Base-by-base conservation (phyloP, 768 basidiomycete genomes). In the Albatrellus ellisii region DNA sequence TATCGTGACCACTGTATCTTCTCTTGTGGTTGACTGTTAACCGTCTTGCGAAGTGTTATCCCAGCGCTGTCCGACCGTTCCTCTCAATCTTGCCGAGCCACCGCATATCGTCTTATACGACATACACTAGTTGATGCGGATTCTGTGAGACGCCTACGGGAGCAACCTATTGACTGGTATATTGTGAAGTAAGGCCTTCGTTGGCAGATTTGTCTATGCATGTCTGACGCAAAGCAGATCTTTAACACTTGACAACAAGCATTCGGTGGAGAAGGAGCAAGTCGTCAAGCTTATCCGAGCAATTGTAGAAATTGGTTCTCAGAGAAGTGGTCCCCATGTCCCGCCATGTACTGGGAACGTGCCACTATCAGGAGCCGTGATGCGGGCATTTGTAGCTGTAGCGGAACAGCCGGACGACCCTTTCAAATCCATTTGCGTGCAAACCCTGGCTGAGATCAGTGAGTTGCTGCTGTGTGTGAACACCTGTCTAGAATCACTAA, bases 351-450 rank as follows among this genome's bases (percentile, higher is more conserved):
- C 65, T 8, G 68, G 69, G 9, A 57, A 57, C 2, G 70, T 82
- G 4, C 78, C 77, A 10, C 57, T 90, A 38, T 79, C 83, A 6
- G 77, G 85, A 52, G 65, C 77, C 22, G 72, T 90, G 39, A 75
- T 97, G 63, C 75, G 95, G 25, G 85, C 88, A 9, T 63, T 98
- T n/a, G 76, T 97, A 29, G 87, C 92, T 7, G 75, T 95, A 10
- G 90, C 92, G 0, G 95, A 99, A 57, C 84, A 89, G 44, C 68
- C 74, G 8, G 95, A 98, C 49, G 95, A 98, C 53, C 79, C 84
- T 1, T 85, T 98, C 54, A 70, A 83, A 44, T 67, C 72, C 1
- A 75, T 89, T 37, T 86, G 80, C 35, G 69, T 97, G 25, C 79
- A 91, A 59, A 95, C 88, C 0, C 61, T 99, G 41, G 72, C 85